phyloP scores from a whole-genome alignment of 495 filamentous ascomycete genomes.

The Halenospora varia region DNA sequence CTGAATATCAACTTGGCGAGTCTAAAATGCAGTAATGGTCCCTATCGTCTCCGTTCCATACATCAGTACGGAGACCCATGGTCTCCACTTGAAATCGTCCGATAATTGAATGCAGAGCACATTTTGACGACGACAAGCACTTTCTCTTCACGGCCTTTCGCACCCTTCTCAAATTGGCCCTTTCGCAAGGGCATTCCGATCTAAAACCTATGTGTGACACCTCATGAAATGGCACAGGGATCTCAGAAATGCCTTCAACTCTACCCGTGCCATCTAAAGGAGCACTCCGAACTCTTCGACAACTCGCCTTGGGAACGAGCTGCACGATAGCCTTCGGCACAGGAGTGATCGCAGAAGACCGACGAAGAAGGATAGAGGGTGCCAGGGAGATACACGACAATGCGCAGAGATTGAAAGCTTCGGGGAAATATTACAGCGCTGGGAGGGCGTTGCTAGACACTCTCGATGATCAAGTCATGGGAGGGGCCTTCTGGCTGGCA shows the following conservation, averaged over 20 bases:
- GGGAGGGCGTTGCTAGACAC: conserved; percentile 40
- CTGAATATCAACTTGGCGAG: no score
- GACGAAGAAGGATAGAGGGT: conserved; percentile 44
- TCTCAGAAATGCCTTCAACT: conserved; percentile 20
- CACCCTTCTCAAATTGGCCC: neutral
- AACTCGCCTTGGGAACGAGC: conserved; percentile 44
- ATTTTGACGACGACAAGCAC: no score
- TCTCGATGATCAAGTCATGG: conserved; percentile 18
- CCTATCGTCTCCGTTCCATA: no score
- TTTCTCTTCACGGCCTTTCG: no score
- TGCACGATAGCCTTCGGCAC: conserved; percentile 43
- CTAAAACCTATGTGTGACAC: conserved; percentile 14
- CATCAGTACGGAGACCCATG: no score
- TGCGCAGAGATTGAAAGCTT: conserved; percentile 39
- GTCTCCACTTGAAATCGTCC: no score
- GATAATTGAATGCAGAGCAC: no score
- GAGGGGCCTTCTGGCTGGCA: conserved; percentile 16
- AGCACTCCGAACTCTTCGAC: conserved; percentile 47
- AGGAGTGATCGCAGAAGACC: conserved; percentile 46
- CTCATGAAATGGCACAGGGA: conserved; percentile 6
- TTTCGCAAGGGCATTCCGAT: neutral
- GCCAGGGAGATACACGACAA: conserved; percentile 41
- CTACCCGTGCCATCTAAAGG: conserved; percentile 50
- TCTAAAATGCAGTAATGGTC: no score
- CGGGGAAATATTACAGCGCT: conserved; percentile 35